A percentile compares a stretch with the other conserved stretches of the same genome.
Conservation (phyloP, 306 rosid genomes). For the Canavalia gladiata region DNA sequence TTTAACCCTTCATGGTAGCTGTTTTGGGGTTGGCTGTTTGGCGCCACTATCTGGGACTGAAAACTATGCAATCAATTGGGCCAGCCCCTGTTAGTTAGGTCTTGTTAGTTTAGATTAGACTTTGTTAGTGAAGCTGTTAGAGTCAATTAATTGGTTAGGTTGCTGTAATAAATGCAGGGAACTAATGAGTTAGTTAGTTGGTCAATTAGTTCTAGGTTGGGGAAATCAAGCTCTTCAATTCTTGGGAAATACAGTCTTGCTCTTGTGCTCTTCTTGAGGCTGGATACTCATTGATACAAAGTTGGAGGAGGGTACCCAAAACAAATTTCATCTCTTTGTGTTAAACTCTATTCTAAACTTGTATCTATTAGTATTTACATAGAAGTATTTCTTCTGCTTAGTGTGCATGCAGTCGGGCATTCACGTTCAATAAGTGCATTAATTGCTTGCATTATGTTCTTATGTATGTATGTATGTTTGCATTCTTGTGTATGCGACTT, state of each 20-base stretch:
- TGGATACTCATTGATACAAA: slow-evolving; percentile 4
- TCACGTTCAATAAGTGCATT: slow-evolving; percentile 14
- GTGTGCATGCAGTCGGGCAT: not conserved
- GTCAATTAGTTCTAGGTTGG: slow-evolving; percentile 4
- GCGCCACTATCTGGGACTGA: no score
- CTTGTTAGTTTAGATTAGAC: not conserved
- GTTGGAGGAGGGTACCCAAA: slow-evolving; percentile 3
- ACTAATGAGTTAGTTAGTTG: not conserved
- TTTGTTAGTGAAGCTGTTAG: not conserved
- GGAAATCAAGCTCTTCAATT: not conserved
- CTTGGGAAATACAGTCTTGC: no score
- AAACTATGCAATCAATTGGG: not conserved
- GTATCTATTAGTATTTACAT: slow-evolving; percentile 10
- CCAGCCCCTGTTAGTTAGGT: not conserved
- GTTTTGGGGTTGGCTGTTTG: not conserved
- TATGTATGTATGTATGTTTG: not conserved
- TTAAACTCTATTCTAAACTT: slow-evolving; percentile 21
- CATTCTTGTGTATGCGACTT: not conserved
- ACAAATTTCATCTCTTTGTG: not conserved
- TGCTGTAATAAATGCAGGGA: slow-evolving; percentile 6
- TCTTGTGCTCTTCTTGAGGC: not conserved
- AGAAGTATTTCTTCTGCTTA: not conserved
- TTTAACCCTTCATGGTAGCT: not conserved
- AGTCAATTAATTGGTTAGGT: slow-evolving; percentile 8
- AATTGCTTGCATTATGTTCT: slow-evolving; percentile 16